phyloP scores from a whole-genome alignment of 2,329 filamentous ascomycete genomes.

The Xylaria sp. region DNA sequence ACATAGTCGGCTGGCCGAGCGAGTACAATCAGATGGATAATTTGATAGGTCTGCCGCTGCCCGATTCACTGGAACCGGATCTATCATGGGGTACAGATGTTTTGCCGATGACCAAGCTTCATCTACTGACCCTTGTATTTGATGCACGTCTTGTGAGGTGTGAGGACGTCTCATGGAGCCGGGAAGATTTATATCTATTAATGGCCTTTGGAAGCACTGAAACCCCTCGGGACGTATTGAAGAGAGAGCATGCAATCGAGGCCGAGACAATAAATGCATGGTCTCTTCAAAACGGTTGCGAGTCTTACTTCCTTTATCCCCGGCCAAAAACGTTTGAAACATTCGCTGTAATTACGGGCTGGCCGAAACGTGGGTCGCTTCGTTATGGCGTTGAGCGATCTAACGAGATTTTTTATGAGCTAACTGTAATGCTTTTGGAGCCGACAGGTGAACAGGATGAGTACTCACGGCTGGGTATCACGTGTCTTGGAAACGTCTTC shows the following conservation, averaged over 20 bases:
- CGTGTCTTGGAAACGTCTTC: background rate
- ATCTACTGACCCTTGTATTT: constrained; percentile 18
- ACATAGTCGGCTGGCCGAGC: constrained; percentile 12
- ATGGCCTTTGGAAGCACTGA: background rate
- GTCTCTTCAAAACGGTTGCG: background rate
- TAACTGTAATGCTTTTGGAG: constrained; percentile 11
- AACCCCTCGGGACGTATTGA: background rate
- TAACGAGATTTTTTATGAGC: background rate
- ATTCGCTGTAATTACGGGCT: constrained; percentile 17
- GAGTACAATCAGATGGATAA: background rate
- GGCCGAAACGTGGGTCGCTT: background rate
- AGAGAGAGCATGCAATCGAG: background rate
- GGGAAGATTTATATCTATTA: background rate
- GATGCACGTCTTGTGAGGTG: constrained; percentile 8
- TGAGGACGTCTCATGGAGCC: background rate
- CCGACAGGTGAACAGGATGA: background rate
- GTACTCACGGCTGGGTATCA: constrained; percentile 8
- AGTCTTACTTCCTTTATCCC: background rate
- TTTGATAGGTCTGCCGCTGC: background rate
- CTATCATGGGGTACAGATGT: background rate
- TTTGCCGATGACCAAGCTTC: background rate
- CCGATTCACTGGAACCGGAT: background rate
- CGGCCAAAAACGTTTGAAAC: constrained; percentile 8
- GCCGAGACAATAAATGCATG: background rate
- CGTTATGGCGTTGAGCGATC: no score